Base-by-base conservation (phyloP, 73 alveolate genomes). In the Tetrahymena borealis region DNA sequence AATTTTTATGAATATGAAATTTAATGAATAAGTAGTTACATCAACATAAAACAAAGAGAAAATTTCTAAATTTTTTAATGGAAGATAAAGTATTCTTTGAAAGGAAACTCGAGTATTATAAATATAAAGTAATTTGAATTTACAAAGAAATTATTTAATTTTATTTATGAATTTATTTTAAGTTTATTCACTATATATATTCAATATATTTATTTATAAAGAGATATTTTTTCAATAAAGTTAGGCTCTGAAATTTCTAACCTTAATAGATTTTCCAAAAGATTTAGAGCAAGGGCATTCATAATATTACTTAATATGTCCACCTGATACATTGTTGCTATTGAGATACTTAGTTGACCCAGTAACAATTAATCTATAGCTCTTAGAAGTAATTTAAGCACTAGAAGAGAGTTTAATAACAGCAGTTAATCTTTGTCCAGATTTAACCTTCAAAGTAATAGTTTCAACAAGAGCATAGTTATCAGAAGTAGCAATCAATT, bases 281-380 rank as follows among this genome's bases (percentile, higher is more conserved):
- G n/a, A 24, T 7, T 35, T 60, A 20, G 85, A 60, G n/a, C 28
- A 60, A 3, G 85, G 13, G 28, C 85, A 32, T 60, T 60, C 11
- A n/a, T 60, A 60, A 20, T 60, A 60, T 60, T 60, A 28, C 11
- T 18, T 15, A 32, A 40, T 20, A 11, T 91, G 94, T 16, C 38
- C 38, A 33, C 91, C 94, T 33, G 91, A 91, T 32, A 77, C 41
- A 60, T 91, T 77, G 91, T 91, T 77, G 18, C 4, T 7, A 2
- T 35, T 91, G 33, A 91, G 79, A 28, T 91, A 91, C 24, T 42
- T 28, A 77, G 94, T 91, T 78, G 91, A 79, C 35, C 95, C 93
- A 20, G 91, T 92, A 13, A 92, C 93, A 90, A 79, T 78, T 16
- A 92, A 78, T 92, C 79, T 85, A 11, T 85, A 85, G 4, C 60